These are phyloP conservation scores for Cubamyces sp. DNA, from an alignment of 768 basidiomycete genomes.

Conservation along the genomic window DNA sequence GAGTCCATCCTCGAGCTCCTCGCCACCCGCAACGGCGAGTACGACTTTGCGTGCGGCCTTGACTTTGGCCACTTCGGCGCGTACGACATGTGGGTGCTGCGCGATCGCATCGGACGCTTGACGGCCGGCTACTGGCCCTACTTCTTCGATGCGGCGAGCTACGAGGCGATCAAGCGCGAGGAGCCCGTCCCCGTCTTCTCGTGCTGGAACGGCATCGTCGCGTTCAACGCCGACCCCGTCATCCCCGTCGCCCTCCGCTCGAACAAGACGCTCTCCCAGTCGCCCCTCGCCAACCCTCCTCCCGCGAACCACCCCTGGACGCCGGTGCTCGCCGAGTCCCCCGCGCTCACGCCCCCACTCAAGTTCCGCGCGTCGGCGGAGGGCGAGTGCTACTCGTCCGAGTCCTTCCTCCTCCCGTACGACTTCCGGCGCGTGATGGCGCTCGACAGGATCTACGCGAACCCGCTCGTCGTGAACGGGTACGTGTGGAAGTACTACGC, in stretches of 20 bases:
- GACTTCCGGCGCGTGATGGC: slow-evolving; percentile 45
- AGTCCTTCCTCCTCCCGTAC: slow-evolving; percentile 47
- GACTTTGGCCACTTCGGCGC: slow-evolving; percentile 41
- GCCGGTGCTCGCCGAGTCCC: slow-evolving; percentile 25
- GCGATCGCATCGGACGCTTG: slow-evolving; percentile 40
- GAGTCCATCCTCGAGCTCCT: slow-evolving; percentile 46
- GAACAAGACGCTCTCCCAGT: slow-evolving; percentile 41
- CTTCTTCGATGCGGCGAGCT: slow-evolving; percentile 43
- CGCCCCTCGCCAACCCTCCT: slow-evolving; percentile 35
- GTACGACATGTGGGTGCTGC: slow-evolving; percentile 45
- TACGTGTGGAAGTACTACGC: slow-evolving; percentile 40
- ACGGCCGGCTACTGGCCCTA: slow-evolving; percentile 43
- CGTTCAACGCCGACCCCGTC: slow-evolving; percentile 45
- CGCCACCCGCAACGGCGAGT: slow-evolving; percentile 41
- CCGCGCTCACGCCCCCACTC: slow-evolving; percentile 38
- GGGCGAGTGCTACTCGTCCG: slow-evolving; percentile 42
- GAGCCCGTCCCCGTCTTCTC: slow-evolving; percentile 48
- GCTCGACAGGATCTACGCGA: slow-evolving; percentile 41
- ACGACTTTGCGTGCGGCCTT: slow-evolving; percentile 49
- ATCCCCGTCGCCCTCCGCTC: slow-evolving; percentile 44
- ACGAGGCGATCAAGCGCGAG: slow-evolving; percentile 40
- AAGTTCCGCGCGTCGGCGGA: slow-evolving; percentile 36
- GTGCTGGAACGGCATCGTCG: slow-evolving; percentile 52
- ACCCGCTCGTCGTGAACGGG: slow-evolving; percentile 43
- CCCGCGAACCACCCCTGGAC: slow-evolving; percentile 37